Conservation (phyloP, 192 early-diverging fungal species). For the Gonapodya prolifera region DNA sequence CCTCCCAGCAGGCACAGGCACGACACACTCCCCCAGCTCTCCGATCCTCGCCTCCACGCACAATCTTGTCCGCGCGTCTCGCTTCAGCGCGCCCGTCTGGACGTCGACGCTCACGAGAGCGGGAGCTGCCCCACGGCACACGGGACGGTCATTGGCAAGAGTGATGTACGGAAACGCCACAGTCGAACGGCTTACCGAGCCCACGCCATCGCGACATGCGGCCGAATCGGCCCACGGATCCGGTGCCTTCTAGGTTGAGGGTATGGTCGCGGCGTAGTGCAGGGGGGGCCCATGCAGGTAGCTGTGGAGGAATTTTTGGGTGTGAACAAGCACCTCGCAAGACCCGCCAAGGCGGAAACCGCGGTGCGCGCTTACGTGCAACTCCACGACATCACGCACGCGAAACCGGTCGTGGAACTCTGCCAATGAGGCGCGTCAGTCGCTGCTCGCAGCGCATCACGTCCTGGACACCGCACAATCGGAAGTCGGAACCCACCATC, state of each 20-base stretch:
- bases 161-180: too few relatives aligned
- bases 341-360: background rate
- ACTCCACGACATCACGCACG: background rate
- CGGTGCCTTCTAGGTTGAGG: background rate
- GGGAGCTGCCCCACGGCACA: background rate
- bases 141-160: background rate
- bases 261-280: background rate
- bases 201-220: background rate
- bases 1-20: too few relatives aligned
- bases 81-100: background rate
- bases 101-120: background rate
- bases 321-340: background rate
- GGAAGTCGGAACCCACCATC: background rate
- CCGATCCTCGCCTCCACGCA: background rate
- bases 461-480: background rate
- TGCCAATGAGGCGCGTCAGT: too few relatives aligned
- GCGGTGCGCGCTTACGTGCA: background rate
- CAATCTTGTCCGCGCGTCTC: background rate
- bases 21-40: background rate
- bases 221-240: background rate
- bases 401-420: background rate
- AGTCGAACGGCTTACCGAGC: background rate
- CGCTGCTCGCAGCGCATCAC: background rate
- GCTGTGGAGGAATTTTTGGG: background rate
- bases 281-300: background rate